Base-by-base conservation (phyloP, 2,329 filamentous ascomycete species). In the Colletotrichum phormii region DNA sequence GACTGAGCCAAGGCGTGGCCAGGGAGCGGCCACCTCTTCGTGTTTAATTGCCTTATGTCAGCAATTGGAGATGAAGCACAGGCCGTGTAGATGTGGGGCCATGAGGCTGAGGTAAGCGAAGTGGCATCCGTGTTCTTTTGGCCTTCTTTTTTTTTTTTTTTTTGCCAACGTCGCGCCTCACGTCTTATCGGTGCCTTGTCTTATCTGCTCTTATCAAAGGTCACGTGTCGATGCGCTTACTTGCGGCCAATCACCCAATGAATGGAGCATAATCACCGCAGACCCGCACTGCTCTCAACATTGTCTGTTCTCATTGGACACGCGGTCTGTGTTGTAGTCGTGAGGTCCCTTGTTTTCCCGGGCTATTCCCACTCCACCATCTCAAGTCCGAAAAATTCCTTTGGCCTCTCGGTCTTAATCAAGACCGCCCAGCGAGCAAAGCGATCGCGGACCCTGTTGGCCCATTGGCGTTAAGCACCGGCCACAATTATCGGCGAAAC, bases 291-390 rank as follows among this genome's bases (percentile, higher is more conserved):
- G 35, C 29, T 9, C 37, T 49, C 22, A 18, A 37, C 53, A 42
- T 7, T 57, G 15, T 13, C 24, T 54, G 22, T 1, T 64, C 2
- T 26, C 46, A 72, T 72, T 72, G 66, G 70, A 29, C 37, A 29
- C 26, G 5, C 18, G 46, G 22, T 15, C 37, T 18, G 1, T 13
- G 29, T 26, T 37, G 24, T 22, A 12, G 26, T 18, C 13, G n/a
- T 33, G n/a, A 22, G 15, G 54, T 72, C 60, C 70, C 70, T 72
- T 55, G 24, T 72, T 72, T 72, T 72, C 70, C 70, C 70, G 70
- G 26, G 18, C 70, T 70, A 72, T 70, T 70, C 55, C 66, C 70
- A 72, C 70, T 55, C 42, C 42, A n/a, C 18, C 42, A 22, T 9
- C 33, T 29, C 42, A 57, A 70, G 70, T 72, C 70, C 70, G 70